Percentiles rank a stretch among this genome's conserved stretches.
Evolutionary conservation across 345 rosid species (phyloP).

Genomic region (Aurinia saxatilis): DNA sequence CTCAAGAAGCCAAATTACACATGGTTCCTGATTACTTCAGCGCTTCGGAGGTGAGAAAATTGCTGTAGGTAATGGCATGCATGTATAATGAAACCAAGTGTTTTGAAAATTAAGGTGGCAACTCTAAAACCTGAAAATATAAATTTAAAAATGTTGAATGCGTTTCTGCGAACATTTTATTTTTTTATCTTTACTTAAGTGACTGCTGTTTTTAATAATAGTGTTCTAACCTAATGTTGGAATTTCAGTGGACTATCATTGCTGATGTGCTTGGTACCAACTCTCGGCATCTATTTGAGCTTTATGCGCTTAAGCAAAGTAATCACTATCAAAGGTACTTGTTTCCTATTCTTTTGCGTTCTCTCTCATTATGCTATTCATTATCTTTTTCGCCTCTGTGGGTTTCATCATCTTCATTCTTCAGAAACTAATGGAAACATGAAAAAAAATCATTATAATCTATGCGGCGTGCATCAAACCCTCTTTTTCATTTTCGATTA

Average conservation of each 20-base stretch:
- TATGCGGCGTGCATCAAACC: background rate
- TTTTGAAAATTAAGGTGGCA: conserved; percentile 2
- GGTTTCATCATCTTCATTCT: background rate
- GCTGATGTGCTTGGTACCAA: conserved; percentile 87
- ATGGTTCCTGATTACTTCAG: conserved; percentile 90
- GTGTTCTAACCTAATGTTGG: conserved; percentile 17
- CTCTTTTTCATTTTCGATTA: background rate
- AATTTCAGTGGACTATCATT: conserved; percentile 69
- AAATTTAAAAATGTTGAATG: background rate
- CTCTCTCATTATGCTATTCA: background rate
- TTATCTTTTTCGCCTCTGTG: background rate
- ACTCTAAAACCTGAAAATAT: background rate
- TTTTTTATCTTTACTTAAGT: background rate
- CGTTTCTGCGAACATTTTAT: background rate
- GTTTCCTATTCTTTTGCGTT: background rate
- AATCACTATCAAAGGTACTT: conserved; percentile 67
- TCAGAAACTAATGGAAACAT: no score
- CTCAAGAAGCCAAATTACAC: conserved; percentile 88
- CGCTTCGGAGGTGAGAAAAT: conserved; percentile 61
- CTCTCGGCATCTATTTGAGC: conserved; percentile 90
- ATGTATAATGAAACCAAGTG: background rate
- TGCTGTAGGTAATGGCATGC: conserved; percentile 10
- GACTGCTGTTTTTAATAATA: background rate
- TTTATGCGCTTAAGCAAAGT: conserved; percentile 85
- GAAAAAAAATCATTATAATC: no score